Evolutionary conservation across 1,284 basidiomycete species (phyloP).

Genomic region (Cutaneotrichosporon sp.): DNA sequence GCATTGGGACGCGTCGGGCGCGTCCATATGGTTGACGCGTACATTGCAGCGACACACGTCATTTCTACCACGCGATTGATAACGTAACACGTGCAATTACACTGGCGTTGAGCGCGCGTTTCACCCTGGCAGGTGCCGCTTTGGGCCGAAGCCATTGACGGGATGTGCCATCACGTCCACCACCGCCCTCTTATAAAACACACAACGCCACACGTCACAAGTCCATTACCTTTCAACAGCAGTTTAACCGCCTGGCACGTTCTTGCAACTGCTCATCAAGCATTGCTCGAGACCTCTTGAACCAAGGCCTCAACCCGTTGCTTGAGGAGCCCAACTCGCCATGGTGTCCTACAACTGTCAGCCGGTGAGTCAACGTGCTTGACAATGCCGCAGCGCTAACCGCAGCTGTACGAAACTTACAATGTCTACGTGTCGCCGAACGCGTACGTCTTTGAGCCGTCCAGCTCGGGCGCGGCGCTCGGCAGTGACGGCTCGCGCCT

Average conservation of each 20-base stretch:
- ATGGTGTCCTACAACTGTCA: constrained; percentile 25
- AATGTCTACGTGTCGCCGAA: constrained; percentile 47
- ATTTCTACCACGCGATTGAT: neutral
- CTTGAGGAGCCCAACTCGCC: neutral
- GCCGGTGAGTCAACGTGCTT: constrained; percentile 19
- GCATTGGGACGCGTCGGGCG: constrained; percentile 6
- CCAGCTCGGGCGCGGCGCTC: constrained; percentile 25
- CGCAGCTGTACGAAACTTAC: constrained; percentile 46
- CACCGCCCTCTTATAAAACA: no score
- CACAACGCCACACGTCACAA: neutral
- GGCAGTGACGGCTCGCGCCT: constrained; percentile 18
- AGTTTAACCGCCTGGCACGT: neutral
- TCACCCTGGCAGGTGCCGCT: no score
- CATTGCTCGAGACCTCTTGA: neutral
- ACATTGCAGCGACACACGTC: neutral
- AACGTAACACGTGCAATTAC: no score
- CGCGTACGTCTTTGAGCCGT: constrained; percentile 47
- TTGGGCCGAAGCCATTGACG: no score
- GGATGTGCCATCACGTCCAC: no score
- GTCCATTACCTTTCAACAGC: neutral
- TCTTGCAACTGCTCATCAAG: neutral
- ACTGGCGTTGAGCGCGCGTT: no score
- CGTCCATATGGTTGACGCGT: constrained; percentile 6
- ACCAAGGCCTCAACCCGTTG: no score
- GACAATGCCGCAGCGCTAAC: constrained; percentile 1